Evolutionary conservation across 257 asterid genomes (phyloP).

Genomic region (Capsicum rhomboideum): DNA sequence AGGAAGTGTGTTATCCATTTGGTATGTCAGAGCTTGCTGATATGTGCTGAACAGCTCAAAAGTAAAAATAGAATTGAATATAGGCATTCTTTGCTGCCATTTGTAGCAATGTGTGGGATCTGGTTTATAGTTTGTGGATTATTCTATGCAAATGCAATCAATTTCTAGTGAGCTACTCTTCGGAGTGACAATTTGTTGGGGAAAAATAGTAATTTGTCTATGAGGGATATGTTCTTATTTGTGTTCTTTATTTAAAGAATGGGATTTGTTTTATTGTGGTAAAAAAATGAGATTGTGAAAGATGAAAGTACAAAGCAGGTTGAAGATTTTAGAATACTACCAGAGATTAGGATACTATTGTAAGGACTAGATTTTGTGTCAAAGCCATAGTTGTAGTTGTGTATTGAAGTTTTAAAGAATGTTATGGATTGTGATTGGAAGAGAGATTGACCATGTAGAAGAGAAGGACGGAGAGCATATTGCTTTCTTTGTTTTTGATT

Average conservation of each 20-base stretch:
- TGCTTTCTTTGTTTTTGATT: neutral
- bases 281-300: neutral
- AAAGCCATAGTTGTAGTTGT: neutral
- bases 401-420: neutral
- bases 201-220: neutral
- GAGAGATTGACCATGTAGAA: neutral
- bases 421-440: neutral
- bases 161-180: too few species aligned
- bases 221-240: neutral
- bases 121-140: too few species aligned
- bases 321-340: neutral
- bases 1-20: neutral
- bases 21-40: neutral
- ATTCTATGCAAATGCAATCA: neutral
- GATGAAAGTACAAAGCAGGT: neutral
- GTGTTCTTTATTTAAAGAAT: neutral
- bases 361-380: neutral
- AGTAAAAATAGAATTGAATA: neutral
- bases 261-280: neutral
- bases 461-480: neutral
- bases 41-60: neutral
- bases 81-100: neutral
- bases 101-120: neutral
- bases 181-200: neutral
- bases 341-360: neutral